Evolutionary conservation across 2,329 filamentous ascomycete genomes (phyloP).

Genomic region (Penicillium sp.): DNA sequence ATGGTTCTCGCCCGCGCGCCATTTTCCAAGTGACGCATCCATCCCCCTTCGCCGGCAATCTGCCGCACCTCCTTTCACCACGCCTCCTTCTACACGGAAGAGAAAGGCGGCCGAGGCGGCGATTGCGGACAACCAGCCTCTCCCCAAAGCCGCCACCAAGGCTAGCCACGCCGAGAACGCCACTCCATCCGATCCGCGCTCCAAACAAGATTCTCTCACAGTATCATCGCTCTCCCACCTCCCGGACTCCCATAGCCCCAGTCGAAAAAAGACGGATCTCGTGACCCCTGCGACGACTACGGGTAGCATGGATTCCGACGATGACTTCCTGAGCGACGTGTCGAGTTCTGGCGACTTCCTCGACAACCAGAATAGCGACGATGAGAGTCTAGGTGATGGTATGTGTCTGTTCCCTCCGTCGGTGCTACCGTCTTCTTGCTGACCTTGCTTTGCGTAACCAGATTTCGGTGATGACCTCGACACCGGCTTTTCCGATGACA

Average conservation of each 20-base stretch:
- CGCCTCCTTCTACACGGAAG: slow-evolving; percentile 54
- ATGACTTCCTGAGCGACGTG: slow-evolving; percentile 83
- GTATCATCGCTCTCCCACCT: slow-evolving; percentile 8
- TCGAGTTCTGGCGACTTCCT: slow-evolving; percentile 73
- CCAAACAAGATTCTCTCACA: slow-evolving; percentile 24
- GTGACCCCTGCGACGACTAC: slow-evolving; percentile 44
- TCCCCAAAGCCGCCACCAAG: slow-evolving; percentile 30
- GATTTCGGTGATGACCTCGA: slow-evolving; percentile 59
- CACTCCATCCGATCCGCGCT: slow-evolving; percentile 28
- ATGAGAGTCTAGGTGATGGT: slow-evolving; percentile 53
- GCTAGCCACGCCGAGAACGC: slow-evolving; percentile 26
- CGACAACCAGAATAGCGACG: slow-evolving; percentile 68
- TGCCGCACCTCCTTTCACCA: slow-evolving; percentile 39
- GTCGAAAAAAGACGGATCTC: slow-evolving; percentile 31
- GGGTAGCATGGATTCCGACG: slow-evolving; percentile 85
- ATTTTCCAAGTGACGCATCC: slow-evolving; percentile 19
- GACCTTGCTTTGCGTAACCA: slow-evolving; percentile 16
- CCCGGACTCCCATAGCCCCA: slow-evolving; percentile 24
- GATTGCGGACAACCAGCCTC: slow-evolving; percentile 29
- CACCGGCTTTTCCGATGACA: slow-evolving; percentile 63
- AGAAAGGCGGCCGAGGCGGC: slow-evolving; percentile 53
- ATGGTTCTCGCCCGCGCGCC: slow-evolving; percentile 1
- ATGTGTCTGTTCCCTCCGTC: slow-evolving; percentile 8
- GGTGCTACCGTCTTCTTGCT: neutral
- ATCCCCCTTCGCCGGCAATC: slow-evolving; percentile 9